Conservation (phyloP, 306 rosid species). For the Aeschynomene evenia region DNA sequence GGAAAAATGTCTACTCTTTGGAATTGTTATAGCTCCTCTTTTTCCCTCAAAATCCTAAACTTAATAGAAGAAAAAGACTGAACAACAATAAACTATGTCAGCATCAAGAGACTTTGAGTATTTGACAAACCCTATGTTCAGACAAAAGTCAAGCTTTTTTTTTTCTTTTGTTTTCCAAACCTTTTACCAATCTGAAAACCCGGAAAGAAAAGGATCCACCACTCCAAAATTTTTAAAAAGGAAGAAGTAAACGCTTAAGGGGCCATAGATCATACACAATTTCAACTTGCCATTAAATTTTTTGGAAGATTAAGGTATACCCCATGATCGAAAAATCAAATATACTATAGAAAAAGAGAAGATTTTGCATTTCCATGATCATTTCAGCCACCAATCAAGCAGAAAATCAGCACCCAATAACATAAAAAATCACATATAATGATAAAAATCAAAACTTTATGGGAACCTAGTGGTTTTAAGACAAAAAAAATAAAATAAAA, state of each 20-base stretch:
- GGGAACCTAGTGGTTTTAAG: too few relatives aligned
- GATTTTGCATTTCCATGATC: conserved; percentile 23
- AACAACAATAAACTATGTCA: conserved; percentile 5
- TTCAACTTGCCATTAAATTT: conserved; percentile 20
- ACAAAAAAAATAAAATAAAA: neutral
- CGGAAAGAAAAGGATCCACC: conserved; percentile 22
- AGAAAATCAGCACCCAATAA: conserved; percentile 29
- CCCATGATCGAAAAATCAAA: conserved; percentile 26
- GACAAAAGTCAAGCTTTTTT: conserved; percentile 3
- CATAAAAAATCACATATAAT: neutral
- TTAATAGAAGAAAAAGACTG: neutral
- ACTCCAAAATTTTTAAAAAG: conserved; percentile 19
- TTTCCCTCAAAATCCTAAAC: conserved; percentile 11
- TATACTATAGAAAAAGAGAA: conserved; percentile 3
- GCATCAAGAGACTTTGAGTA: conserved; percentile 24
- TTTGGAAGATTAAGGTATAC: conserved; percentile 1
- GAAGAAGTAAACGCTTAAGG: conserved; percentile 18
- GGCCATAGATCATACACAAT: conserved; percentile 19
- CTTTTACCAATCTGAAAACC: conserved; percentile 26
- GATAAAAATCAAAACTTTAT: conserved; percentile 20
- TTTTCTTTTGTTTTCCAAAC: too few relatives aligned
- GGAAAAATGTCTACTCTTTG: neutral
- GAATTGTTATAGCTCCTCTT: neutral
- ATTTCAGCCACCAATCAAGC: conserved; percentile 34
- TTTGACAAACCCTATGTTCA: neutral